phyloP scores from a whole-genome alignment of 805 yeast species.

The Cyberlindnera maclurae region DNA sequence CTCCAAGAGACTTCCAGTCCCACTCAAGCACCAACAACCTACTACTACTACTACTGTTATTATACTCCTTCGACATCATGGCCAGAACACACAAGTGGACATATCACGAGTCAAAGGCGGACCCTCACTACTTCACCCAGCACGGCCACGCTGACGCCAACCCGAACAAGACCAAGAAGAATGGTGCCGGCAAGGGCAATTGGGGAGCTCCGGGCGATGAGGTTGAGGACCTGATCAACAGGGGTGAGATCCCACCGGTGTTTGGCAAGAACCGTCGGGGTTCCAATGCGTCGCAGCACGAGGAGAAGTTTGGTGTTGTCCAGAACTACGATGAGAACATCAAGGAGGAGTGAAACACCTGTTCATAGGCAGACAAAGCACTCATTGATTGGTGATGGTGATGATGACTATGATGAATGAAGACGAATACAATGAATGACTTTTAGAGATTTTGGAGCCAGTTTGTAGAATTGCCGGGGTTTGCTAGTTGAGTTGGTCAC shows the following conservation, averaged over 20 bases:
- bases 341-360: slow-evolving; percentile 10
- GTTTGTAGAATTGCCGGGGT: too few species aligned
- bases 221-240: slow-evolving; percentile 50
- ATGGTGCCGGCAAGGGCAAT: slow-evolving; percentile 80
- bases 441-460: too few species aligned
- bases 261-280: slow-evolving; percentile 43
- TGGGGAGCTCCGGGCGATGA: slow-evolving; percentile 88
- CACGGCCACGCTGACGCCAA: slow-evolving; percentile 60
- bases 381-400: slow-evolving; percentile 1
- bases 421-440: slow-evolving; percentile 1
- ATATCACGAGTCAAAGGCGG: slow-evolving; percentile 47
- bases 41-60: too few species aligned
- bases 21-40: slow-evolving; percentile 1
- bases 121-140: slow-evolving; percentile 73
- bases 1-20: neutral
- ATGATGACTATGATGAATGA: neutral
- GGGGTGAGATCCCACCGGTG: slow-evolving; percentile 47
- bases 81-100: slow-evolving; percentile 79
- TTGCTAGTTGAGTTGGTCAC: too few species aligned
- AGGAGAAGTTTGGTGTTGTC: slow-evolving; percentile 30
- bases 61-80: too few species aligned
- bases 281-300: slow-evolving; percentile 39
- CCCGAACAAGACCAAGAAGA: slow-evolving; percentile 73
- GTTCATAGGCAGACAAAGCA: neutral
- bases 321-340: slow-evolving; percentile 20